Base-by-base conservation (phyloP, 306 rosid species). In the Quercus suber region DNA sequence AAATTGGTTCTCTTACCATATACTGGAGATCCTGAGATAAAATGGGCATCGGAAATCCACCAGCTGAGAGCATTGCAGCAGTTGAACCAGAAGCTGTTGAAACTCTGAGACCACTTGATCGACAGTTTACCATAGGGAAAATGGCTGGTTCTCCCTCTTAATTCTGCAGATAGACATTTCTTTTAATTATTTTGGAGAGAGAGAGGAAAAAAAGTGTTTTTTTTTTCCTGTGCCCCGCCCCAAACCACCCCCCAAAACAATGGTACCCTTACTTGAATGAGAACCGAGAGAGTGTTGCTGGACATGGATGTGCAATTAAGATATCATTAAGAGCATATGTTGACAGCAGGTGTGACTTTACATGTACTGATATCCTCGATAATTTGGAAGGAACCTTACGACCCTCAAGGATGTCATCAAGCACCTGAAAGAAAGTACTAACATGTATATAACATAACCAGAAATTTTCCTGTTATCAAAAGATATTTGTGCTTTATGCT, bases 51-150 rank as follows among this genome's bases (percentile, higher is more conserved):
- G 78, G 85, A 81, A 83, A 87, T 74, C 99, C 97, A 28, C 98
- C 97, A 10, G 99, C 97, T 30, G 98, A 91, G 51, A 55, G 94
- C 99, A 95, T 92, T 45, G 99, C 98, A 74, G 98, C 98, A 1
- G 99, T 91, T 82, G 99, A 90, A 81, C 99, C 98, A 1, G 97
- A 92, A 58, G 93, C 96, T 6, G 99, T 84, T 30, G 98, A 95
- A 79, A 95, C 89, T 84, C 98, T 86, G 21, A 92, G 86, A 74
- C 99, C 98, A 67, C 99, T 95, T 78, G 99, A 95, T 72, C 98
- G 92, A 77, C 89, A 82, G 83, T 87, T 85, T 78, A 89, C 87
- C 49, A 79, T 77, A 12, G 85, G 92, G 84, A 84, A 82, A 65
- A 69, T 28, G 87, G 82, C 67, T 82, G 90, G 67, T 79, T 86